Evolutionary conservation across 805 yeast genomes (phyloP).

Genomic region (Novakomyces olei): DNA sequence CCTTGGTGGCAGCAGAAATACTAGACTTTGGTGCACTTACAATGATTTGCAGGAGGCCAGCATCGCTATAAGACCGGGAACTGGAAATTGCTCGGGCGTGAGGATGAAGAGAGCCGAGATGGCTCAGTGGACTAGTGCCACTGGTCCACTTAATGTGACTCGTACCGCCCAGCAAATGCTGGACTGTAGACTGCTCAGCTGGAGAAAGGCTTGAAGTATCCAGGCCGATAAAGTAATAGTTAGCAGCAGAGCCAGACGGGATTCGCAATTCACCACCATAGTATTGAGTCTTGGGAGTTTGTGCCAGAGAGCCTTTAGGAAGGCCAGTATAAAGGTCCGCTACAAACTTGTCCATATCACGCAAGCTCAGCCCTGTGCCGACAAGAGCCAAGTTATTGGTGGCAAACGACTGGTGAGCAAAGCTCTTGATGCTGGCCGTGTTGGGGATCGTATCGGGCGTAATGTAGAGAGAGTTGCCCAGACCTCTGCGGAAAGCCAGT

Average conservation of each 20-base stretch:
- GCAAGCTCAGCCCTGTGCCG: slow-evolving; percentile 51
- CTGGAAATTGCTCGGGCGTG: slow-evolving; percentile 22
- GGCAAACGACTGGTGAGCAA: slow-evolving; percentile 46
- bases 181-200: slow-evolving; percentile 47
- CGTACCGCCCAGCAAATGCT: slow-evolving; percentile 34
- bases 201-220: slow-evolving; percentile 41
- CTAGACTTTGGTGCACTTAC: slow-evolving; percentile 38
- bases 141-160: slow-evolving; percentile 33
- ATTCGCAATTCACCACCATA: slow-evolving; percentile 40
- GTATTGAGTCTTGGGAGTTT: slow-evolving; percentile 22
- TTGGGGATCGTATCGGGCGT: slow-evolving; percentile 38
- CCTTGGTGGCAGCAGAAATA: slow-evolving; percentile 38
- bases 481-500: slow-evolving; percentile 64
- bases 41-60: slow-evolving; percentile 55
- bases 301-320: slow-evolving; percentile 34
- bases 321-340: slow-evolving; percentile 31
- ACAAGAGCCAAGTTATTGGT: slow-evolving; percentile 46
- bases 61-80: slow-evolving; percentile 47
- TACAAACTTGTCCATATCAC: slow-evolving; percentile 47
- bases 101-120: slow-evolving; percentile 3
- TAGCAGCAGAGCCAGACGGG: slow-evolving; percentile 34
- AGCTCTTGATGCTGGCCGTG: slow-evolving; percentile 41
- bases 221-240: slow-evolving; percentile 60
- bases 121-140: slow-evolving; percentile 28
- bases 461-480: slow-evolving; percentile 63